A percentile compares a stretch with the other conserved stretches of the same genome.
phyloP scores from a whole-genome alignment of 75 land plant species.

The Pinus albicaulis region DNA sequence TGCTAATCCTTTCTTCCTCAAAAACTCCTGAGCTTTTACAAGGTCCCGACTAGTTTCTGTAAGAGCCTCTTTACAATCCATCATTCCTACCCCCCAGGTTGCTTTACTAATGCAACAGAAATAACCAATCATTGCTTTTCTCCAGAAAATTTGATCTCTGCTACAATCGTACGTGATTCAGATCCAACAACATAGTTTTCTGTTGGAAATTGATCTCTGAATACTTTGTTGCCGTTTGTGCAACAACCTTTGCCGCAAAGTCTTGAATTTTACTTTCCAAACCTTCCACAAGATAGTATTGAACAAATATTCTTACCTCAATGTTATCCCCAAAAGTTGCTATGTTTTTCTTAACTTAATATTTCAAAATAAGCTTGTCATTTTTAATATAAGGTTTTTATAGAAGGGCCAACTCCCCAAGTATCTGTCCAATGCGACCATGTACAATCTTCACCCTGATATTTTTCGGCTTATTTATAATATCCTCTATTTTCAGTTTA shows the following conservation, averaged over 20 bases:
- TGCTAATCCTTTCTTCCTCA: slow-evolving; percentile 90
- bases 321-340: slow-evolving; percentile 96
- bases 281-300: slow-evolving; percentile 94
- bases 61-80: slow-evolving; percentile 98
- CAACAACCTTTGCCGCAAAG: slow-evolving; percentile 98
- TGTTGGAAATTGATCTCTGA: slow-evolving; percentile 9
- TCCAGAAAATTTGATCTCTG: slow-evolving; percentile 31
- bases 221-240: slow-evolving; percentile 73
- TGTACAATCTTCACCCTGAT: slow-evolving; percentile 88
- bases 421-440: slow-evolving; percentile 78
- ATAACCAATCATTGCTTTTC: slow-evolving; percentile 49
- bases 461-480: slow-evolving; percentile 80
- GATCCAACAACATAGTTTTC: slow-evolving; percentile 16
- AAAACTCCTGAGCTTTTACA: slow-evolving; percentile 81
- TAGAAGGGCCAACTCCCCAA: slow-evolving; percentile 77
- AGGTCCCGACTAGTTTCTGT: slow-evolving; percentile 79
- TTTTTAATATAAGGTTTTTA: slow-evolving; percentile 94
- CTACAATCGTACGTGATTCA: background rate
- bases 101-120: slow-evolving; percentile 84
- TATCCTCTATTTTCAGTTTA: slow-evolving; percentile 93
- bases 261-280: slow-evolving; percentile 83
- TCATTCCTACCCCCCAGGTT: slow-evolving; percentile 96
- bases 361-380: slow-evolving; percentile 77
- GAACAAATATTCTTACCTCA: slow-evolving; percentile 76
- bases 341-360: slow-evolving; percentile 79